These are phyloP conservation scores for Casuarina cunninghamiana DNA, from an alignment of 306 rosid species.

Conservation along the genomic window DNA sequence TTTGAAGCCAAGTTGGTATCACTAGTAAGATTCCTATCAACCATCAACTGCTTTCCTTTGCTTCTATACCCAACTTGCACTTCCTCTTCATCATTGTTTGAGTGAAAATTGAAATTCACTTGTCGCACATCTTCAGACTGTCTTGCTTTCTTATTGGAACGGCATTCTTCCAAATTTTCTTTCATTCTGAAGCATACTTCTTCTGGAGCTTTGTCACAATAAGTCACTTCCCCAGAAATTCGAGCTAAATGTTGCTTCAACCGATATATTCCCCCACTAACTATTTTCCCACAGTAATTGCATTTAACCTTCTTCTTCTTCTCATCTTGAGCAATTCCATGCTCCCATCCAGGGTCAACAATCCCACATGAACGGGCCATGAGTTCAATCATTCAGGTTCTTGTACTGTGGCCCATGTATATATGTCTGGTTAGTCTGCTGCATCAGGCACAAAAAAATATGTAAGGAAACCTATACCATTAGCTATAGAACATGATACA, in stretches of 20 bases:
- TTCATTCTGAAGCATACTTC: constrained; percentile 87
- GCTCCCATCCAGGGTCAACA: constrained; percentile 98
- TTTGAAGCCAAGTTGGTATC: constrained; percentile 54
- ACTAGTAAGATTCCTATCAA: constrained; percentile 45
- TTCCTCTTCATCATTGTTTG: constrained; percentile 75
- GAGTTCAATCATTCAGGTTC: constrained; percentile 23
- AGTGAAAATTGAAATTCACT: constrained; percentile 62
- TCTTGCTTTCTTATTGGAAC: constrained; percentile 78
- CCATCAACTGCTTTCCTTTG: constrained; percentile 81
- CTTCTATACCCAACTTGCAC: constrained; percentile 63
- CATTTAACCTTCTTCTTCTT: constrained; percentile 95
- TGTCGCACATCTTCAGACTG: constrained; percentile 59
- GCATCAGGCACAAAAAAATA: constrained; percentile 7
- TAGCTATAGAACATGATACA: constrained; percentile 1
- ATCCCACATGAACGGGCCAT: constrained; percentile 84
- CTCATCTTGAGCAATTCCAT: constrained; percentile 92
- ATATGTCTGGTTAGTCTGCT: constrained; percentile 25
- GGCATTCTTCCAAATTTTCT: constrained; percentile 84
- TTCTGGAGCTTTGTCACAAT: constrained; percentile 94
- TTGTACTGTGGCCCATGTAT: constrained; percentile 25
- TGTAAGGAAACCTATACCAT: not conserved
- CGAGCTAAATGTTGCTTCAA: constrained; percentile 97
- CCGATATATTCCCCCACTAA: constrained; percentile 95
- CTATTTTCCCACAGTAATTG: constrained; percentile 95
- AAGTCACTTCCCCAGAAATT: constrained; percentile 94